Evolutionary conservation across 257 asterid genomes (phyloP).

Genomic region (Oldenlandia corymbosa): DNA sequence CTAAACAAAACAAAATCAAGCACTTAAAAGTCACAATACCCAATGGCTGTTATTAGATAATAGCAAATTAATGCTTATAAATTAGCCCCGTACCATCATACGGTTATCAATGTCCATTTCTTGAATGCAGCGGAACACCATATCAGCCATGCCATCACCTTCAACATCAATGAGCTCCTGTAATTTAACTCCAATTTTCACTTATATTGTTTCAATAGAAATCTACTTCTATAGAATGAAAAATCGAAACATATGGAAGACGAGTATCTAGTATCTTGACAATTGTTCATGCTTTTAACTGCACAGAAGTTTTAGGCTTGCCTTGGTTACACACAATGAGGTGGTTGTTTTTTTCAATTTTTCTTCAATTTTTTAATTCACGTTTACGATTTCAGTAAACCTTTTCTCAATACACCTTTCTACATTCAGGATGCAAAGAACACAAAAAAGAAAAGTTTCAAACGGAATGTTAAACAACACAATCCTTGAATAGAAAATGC

Average conservation of each 20-base stretch:
- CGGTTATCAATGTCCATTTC: constrained; percentile 99
- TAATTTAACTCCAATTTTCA: constrained; percentile 11
- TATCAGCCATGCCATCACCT: constrained; percentile 99
- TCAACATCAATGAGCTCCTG: constrained; percentile 98
- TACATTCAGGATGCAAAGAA: no score
- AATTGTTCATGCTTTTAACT: not conserved
- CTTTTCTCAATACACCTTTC: no score
- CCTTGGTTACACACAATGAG: no score
- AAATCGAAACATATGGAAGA: not conserved
- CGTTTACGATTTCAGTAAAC: no score
- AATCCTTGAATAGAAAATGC: no score
- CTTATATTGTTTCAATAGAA: not conserved
- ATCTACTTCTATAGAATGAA: not conserved
- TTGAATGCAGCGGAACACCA: constrained; percentile 97
- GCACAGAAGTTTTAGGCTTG: no score
- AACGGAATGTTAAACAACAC: not conserved
- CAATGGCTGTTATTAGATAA: constrained; percentile 13
- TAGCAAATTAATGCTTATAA: constrained; percentile 18
- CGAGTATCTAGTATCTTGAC: not conserved
- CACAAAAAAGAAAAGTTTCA: not conserved
- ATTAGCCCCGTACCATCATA: constrained; percentile 63
- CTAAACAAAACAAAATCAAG: constrained; percentile 37
- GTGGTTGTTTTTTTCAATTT: no score
- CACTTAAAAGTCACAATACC: constrained; percentile 2
- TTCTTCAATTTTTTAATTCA: no score